phyloP scores from a whole-genome alignment of 2,329 filamentous ascomycete genomes.

The Colletotrichum acutatum region DNA sequence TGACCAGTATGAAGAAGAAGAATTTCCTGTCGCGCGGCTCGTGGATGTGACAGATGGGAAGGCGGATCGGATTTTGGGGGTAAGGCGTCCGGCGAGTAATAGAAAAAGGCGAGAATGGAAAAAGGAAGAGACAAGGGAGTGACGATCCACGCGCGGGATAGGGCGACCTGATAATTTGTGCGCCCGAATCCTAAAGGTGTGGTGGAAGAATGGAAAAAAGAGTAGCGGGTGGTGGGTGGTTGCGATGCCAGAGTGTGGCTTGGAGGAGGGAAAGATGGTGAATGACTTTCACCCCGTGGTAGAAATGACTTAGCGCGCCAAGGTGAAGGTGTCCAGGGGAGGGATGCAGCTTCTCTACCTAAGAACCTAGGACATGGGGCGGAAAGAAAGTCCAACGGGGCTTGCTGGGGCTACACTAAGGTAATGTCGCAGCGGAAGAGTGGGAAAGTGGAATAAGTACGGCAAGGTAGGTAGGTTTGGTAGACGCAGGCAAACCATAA shows the following conservation, averaged over 20 bases:
- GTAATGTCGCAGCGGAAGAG: neutral
- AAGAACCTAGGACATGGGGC: conserved; percentile 16
- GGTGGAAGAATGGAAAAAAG: conserved; percentile 25
- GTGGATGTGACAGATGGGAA: neutral
- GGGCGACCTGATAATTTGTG: conserved; percentile 21
- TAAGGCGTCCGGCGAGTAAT: conserved; percentile 11
- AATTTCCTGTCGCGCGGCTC: conserved; percentile 16
- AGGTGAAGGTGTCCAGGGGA: conserved; percentile 15
- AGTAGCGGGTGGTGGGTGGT: conserved; percentile 3
- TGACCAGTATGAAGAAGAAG: conserved; percentile 4
- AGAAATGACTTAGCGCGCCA: conserved; percentile 20
- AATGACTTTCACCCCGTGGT: conserved; percentile 6
- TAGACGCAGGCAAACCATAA: neutral
- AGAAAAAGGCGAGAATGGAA: conserved; percentile 20
- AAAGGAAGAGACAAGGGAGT: conserved; percentile 25
- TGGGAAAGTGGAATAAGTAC: conserved; percentile 14
- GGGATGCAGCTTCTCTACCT: conserved; percentile 13
- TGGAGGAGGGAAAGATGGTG: conserved; percentile 20
- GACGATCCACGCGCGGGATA: conserved; percentile 22
- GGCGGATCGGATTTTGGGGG: neutral
- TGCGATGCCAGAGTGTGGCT: conserved; percentile 30
- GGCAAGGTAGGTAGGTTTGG: neutral
- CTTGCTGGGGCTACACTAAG: conserved; percentile 21
- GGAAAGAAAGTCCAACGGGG: conserved; percentile 8
- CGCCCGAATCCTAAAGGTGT: neutral